phyloP scores from a whole-genome alignment of 1,284 basidiomycete species.

The Exsudoporus floridanus region DNA sequence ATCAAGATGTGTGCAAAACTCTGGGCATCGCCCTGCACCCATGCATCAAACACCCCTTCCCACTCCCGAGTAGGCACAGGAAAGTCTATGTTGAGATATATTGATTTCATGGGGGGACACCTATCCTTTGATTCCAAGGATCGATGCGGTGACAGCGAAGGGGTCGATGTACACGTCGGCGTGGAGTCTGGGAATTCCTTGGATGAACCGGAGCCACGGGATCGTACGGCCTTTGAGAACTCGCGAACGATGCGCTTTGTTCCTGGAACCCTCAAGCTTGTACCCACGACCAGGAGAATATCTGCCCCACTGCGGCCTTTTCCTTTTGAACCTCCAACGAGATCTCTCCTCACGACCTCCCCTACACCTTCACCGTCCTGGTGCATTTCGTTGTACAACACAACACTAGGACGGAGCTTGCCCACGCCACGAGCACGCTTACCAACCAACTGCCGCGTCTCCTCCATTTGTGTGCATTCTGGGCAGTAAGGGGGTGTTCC shows the following conservation, averaged over 20 bases:
- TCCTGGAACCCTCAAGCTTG: slow-evolving; percentile 86
- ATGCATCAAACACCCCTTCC: slow-evolving; percentile 90
- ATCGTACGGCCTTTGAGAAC: slow-evolving; percentile 78
- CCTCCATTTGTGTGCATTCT: slow-evolving; percentile 70
- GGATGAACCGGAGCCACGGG: slow-evolving; percentile 38
- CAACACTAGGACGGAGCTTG: slow-evolving; percentile 81
- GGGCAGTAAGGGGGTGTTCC: slow-evolving; percentile 79
- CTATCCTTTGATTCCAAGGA: slow-evolving; percentile 43
- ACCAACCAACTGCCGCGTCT: slow-evolving; percentile 69
- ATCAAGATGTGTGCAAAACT: slow-evolving; percentile 62
- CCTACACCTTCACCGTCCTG: slow-evolving; percentile 88
- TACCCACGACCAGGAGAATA: slow-evolving; percentile 87
- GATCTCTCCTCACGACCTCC: slow-evolving; percentile 71
- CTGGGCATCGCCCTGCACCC: slow-evolving; percentile 90
- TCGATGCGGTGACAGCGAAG: slow-evolving; percentile 44
- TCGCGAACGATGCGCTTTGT: slow-evolving; percentile 93
- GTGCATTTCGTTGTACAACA: slow-evolving; percentile 89
- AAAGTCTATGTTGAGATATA: slow-evolving; percentile 90
- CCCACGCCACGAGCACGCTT: slow-evolving; percentile 84
- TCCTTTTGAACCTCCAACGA: slow-evolving; percentile 65
- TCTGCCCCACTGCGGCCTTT: slow-evolving; percentile 74
- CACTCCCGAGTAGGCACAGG: slow-evolving; percentile 84
- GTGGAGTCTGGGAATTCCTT: slow-evolving; percentile 27
- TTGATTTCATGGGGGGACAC: slow-evolving; percentile 59
- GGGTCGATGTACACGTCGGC: slow-evolving; percentile 34